These are phyloP conservation scores for Blepharisma japonicum DNA, from an alignment of 73 alveolate species.

Conservation along the genomic window DNA sequence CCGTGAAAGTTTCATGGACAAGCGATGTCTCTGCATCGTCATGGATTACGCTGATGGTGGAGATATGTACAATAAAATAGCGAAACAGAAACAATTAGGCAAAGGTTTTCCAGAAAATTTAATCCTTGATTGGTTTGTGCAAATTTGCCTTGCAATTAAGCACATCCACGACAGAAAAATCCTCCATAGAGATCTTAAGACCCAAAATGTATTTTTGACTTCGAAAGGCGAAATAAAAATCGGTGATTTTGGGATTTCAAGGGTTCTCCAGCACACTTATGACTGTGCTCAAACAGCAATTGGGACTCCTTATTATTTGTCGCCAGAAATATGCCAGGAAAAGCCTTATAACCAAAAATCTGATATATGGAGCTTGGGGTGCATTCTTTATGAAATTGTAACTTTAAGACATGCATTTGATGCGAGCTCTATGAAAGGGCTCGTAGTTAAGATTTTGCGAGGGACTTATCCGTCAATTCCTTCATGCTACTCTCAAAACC, in stretches of 20 bases:
- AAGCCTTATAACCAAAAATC: conserved; percentile 97
- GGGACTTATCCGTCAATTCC: conserved; percentile 83
- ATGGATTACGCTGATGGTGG: conserved; percentile 99
- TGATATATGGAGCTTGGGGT: conserved; percentile 98
- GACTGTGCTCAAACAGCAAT: conserved; percentile 98
- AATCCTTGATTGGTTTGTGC: conserved; percentile 95
- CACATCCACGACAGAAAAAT: conserved; percentile 95
- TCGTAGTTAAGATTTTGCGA: conserved; percentile 81
- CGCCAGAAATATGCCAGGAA: conserved; percentile 98
- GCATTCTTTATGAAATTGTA: conserved; percentile 95
- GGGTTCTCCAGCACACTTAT: conserved; percentile 87
- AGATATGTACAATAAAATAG: conserved; percentile 91
- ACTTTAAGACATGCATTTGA: conserved; percentile 98
- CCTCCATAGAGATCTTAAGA: conserved; percentile 95
- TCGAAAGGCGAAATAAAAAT: conserved; percentile 84
- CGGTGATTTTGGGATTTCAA: conserved; percentile 97
- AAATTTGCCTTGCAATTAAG: conserved; percentile 94
- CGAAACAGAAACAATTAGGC: conserved; percentile 72
- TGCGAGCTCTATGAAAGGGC: conserved; percentile 92
- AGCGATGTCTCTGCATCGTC: conserved; percentile 90
- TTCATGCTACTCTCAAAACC: conserved; percentile 52
- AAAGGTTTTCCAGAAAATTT: conserved; percentile 78
- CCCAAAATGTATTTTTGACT: conserved; percentile 94
- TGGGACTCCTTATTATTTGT: conserved; percentile 98
- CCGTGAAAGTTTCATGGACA: conserved; percentile 87